These are phyloP conservation scores for Monilinia aucupariae DNA, from an alignment of 2,329 filamentous ascomycete genomes.

Conservation along the genomic window DNA sequence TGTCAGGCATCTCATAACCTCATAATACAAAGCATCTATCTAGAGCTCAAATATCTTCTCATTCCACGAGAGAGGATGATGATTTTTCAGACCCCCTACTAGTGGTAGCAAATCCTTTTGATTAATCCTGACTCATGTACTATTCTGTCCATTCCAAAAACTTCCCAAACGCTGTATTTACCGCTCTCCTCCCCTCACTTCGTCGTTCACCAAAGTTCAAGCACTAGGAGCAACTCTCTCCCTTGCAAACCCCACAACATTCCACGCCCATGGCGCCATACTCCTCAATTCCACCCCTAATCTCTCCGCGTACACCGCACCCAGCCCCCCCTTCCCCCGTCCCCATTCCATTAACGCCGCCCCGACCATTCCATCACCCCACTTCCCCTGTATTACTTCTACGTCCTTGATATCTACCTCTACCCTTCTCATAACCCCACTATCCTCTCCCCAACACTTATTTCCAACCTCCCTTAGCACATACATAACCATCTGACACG, in stretches of 20 bases:
- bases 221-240: too few species aligned
- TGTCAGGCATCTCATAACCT: too few species aligned
- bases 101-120: too few species aligned
- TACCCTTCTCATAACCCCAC: conserved; percentile 1
- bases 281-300: background rate
- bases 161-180: background rate
- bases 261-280: background rate
- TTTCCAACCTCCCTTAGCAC: background rate
- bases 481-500: conserved; percentile 12
- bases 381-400: background rate
- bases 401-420: conserved; percentile 6
- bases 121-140: too few species aligned
- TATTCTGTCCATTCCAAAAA: too few species aligned
- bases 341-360: conserved; percentile 6
- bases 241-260: background rate
- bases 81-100: too few species aligned
- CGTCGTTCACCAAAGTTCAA: background rate
- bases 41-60: too few species aligned
- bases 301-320: background rate
- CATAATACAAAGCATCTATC: too few species aligned
- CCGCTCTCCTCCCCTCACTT: background rate
- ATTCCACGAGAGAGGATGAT: too few species aligned
- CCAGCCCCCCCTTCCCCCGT: background rate
- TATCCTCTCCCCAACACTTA: conserved; percentile 10
- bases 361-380: background rate